Base-by-base conservation (phyloP, 2,329 filamentous ascomycete genomes). In the Fonsecaea pugnacius region DNA sequence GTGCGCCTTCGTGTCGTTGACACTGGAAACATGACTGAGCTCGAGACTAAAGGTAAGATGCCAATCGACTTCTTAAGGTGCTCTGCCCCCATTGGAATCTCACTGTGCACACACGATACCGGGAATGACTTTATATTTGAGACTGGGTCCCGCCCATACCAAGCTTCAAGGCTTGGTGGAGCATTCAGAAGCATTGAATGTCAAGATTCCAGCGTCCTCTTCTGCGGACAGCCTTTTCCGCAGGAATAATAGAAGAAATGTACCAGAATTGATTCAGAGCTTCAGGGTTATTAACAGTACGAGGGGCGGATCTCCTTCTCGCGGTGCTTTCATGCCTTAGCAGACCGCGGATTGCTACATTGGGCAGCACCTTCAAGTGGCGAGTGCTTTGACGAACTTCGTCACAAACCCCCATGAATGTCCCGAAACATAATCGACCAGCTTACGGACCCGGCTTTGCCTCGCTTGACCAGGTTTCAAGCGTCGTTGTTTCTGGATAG, bases 111-210 rank as follows among this genome's bases (percentile, higher is more conserved):
- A 81, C 62, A 82, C 78, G 5, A 81, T 87, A 8, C 79, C 83
- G n/a, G 83, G 87, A 73, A 77, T 84, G 54, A 84, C 85, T 69
- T 85, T 83, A 75, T 75, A 1, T 72, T 78, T 6, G 82, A 84
- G 46, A 83, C 85, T 50, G 83, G 86, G 50, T 70, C 62, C 38
- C 0, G 67, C 71, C 4, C 33, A 71, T 35, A 70, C 65, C 12
- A 48, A 57, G 3, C 58, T 78, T 1, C 66, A 0, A 67, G 72
- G 21, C 73, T 70, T 6, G 68, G 69, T 1, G 69, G 74, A 6
- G 73, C 76, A 62, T 66, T 75, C 1, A 73, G 77, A n/a, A n/a
- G n/a, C n/a, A n/a, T n/a, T n/a, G n/a, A n/a, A n/a, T 4, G 75
- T 82, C 14, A 74, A 77, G 1, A 68, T 81, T 10, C 76, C 82